phyloP scores from a whole-genome alignment of 1,284 basidiomycete genomes.

The Dichomitus squalens region DNA sequence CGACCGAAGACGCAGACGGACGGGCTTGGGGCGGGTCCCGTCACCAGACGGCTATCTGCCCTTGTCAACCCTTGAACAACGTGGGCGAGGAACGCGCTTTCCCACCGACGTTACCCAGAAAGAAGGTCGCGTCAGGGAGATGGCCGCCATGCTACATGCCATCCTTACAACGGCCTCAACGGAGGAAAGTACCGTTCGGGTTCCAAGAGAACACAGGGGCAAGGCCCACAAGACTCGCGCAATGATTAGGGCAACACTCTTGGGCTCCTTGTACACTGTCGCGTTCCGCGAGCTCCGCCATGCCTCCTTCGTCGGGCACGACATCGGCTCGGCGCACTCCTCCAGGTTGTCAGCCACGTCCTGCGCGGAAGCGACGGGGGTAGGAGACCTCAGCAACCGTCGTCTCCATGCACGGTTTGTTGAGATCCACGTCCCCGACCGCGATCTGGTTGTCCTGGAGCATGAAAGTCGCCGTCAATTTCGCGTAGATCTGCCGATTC shows the following conservation, averaged over 20 bases:
- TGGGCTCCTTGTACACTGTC: slow-evolving; percentile 52
- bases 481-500: slow-evolving; percentile 42
- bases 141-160: too few relatives aligned
- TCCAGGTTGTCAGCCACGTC: slow-evolving; percentile 51
- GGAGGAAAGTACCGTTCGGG: too few relatives aligned
- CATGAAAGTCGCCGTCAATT: slow-evolving; percentile 54
- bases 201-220: too few relatives aligned
- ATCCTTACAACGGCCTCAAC: too few relatives aligned
- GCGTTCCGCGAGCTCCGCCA: slow-evolving; percentile 44
- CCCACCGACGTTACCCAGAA: too few relatives aligned
- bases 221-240: too few relatives aligned
- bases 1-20: neutral
- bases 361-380: slow-evolving; percentile 46
- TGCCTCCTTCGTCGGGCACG: slow-evolving; percentile 35
- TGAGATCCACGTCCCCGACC: slow-evolving; percentile 58
- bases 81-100: too few relatives aligned
- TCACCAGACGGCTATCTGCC: too few relatives aligned
- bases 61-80: too few relatives aligned
- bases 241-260: slow-evolving; percentile 48
- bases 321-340: slow-evolving; percentile 54
- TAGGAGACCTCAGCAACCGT: slow-evolving; percentile 41
- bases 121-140: too few relatives aligned
- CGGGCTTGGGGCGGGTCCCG: too few relatives aligned
- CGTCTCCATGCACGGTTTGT: slow-evolving; percentile 49
- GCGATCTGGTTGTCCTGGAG: slow-evolving; percentile 58